Evolutionary conservation across 148 eudicot genomes (phyloP).

Genomic region (Camellia japonica): DNA sequence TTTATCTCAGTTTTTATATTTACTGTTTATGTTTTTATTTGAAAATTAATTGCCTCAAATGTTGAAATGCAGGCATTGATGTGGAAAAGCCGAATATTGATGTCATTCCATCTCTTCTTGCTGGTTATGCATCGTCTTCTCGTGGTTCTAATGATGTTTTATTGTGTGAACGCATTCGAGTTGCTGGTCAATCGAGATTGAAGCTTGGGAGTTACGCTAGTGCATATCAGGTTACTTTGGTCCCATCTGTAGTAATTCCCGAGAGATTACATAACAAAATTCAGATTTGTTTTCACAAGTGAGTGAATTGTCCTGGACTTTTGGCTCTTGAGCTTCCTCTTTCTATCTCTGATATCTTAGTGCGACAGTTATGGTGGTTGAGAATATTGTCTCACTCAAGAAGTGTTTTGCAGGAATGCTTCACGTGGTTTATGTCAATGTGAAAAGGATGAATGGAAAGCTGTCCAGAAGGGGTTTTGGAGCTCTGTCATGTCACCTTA

Average conservation of each 20-base stretch:
- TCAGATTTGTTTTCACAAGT: constrained; percentile 83
- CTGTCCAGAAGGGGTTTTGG: constrained; percentile 69
- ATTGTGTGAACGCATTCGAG: constrained; percentile 61
- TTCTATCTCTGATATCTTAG: neutral
- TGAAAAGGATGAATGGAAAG: constrained; percentile 70
- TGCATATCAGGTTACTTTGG: constrained; percentile 55
- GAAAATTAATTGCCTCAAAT: neutral
- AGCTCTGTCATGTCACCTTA: constrained; percentile 75
- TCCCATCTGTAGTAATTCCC: constrained; percentile 77
- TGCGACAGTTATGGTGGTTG: neutral
- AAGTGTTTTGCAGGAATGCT: constrained; percentile 58
- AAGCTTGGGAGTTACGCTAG: constrained; percentile 68
- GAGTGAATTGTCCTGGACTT: constrained; percentile 21
- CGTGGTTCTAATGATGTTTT: constrained; percentile 47
- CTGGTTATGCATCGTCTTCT: constrained; percentile 31
- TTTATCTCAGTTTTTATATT: neutral
- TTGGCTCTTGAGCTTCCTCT: neutral
- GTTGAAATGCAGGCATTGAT: constrained; percentile 51
- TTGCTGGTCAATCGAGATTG: constrained; percentile 67
- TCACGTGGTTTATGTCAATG: constrained; percentile 80
- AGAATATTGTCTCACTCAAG: neutral
- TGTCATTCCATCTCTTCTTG: constrained; percentile 47
- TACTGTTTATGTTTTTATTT: neutral
- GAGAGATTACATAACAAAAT: constrained; percentile 67
- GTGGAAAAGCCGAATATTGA: constrained; percentile 53